phyloP scores from a whole-genome alignment of 352 stramenopile species.

The Paralagenidium karlingii region DNA sequence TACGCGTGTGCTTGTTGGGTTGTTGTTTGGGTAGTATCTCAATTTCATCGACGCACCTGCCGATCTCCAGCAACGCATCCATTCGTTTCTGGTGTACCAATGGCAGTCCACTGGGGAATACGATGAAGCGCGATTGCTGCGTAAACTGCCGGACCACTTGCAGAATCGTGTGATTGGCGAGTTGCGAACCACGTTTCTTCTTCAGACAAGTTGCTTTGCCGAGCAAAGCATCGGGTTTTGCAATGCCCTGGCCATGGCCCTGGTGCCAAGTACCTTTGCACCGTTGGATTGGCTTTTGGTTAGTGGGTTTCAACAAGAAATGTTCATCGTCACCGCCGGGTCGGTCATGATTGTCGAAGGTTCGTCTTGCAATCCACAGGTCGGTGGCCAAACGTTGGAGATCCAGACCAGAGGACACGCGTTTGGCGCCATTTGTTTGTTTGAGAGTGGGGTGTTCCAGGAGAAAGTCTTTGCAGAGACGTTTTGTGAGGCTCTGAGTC shows the following conservation, averaged over 20 bases:
- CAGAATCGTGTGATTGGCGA: slow-evolving; percentile 10
- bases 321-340: slow-evolving; percentile 11
- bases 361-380: slow-evolving; percentile 4
- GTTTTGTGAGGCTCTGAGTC: slow-evolving; percentile 7
- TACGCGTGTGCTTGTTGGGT: no score
- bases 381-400: no score
- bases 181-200: slow-evolving; percentile 10
- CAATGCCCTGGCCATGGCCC: slow-evolving; percentile 10
- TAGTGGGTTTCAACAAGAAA: slow-evolving; percentile 9
- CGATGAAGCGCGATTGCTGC: slow-evolving; percentile 5
- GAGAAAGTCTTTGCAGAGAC: slow-evolving; percentile 16
- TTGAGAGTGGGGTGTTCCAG: slow-evolving; percentile 5
- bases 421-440: slow-evolving; percentile 13
- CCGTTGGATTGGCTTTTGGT: slow-evolving; percentile 16
- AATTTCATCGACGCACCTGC: background rate
- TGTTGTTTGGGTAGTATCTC: slow-evolving; percentile 6
- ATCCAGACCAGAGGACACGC: no score
- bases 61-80: slow-evolving; percentile 4
- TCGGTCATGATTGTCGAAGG: slow-evolving; percentile 1
- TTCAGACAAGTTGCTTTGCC: slow-evolving; percentile 10
- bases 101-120: slow-evolving; percentile 6
- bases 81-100: slow-evolving; percentile 8
- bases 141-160: slow-evolving; percentile 11
- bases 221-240: slow-evolving; percentile 14
- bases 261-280: slow-evolving; percentile 9